phyloP scores from a whole-genome alignment of 2,329 filamentous ascomycete species.

The Sporothrix pseudoabietina region DNA sequence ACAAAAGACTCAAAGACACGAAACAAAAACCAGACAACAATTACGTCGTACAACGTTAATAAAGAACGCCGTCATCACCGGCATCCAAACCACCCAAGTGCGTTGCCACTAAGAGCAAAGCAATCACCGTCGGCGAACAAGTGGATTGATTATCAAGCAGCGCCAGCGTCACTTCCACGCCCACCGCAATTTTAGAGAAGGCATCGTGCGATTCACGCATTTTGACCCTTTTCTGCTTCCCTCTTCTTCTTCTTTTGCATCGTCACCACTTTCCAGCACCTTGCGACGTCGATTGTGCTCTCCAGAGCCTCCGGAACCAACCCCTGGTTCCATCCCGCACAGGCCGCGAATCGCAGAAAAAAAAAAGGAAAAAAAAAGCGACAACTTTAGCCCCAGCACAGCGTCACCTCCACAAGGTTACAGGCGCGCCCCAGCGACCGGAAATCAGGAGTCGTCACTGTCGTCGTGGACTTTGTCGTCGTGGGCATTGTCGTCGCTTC shows the following conservation, averaged over 20 bases:
- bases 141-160: slow-evolving; percentile 26
- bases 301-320: background rate
- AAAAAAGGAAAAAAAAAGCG: background rate
- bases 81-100: background rate
- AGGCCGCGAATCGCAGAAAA: slow-evolving; percentile 13
- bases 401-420: background rate
- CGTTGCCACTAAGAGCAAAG: background rate
- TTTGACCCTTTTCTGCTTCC: background rate
- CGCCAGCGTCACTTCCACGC: background rate
- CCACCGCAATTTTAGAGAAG: background rate
- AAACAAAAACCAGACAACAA: background rate
- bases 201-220: background rate
- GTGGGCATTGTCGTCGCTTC: background rate
- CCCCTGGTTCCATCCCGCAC: slow-evolving; percentile 25
- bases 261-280: background rate
- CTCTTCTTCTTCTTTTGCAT: background rate
- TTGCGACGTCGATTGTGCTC: background rate
- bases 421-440: slow-evolving; percentile 18
- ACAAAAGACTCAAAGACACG: background rate
- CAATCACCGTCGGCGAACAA: background rate
- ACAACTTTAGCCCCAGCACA: background rate
- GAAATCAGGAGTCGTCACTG: slow-evolving; percentile 26
- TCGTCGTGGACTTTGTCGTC: slow-evolving; percentile 15
- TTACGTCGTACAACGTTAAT: background rate
- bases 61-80: background rate